These are phyloP conservation scores for Limtongozyma cylindracea DNA, from an alignment of 805 yeast species.

Conservation along the genomic window DNA sequence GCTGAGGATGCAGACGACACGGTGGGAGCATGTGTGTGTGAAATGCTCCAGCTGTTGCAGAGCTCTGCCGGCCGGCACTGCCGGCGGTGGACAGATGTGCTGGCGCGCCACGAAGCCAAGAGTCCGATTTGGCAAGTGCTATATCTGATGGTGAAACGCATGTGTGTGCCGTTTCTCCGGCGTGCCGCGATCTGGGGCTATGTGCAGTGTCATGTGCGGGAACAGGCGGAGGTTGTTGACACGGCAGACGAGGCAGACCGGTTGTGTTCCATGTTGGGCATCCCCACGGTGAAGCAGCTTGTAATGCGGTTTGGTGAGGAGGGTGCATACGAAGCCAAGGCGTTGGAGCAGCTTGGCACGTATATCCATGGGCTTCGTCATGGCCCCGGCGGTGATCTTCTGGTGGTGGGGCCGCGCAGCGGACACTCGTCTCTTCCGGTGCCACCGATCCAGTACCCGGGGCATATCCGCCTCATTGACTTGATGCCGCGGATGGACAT, in stretches of 20 bases:
- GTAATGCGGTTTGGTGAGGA: too few species aligned
- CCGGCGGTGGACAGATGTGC: background rate
- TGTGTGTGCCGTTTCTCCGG: conserved; percentile 40
- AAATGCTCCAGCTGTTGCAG: conserved; percentile 8
- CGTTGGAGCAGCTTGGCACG: too few species aligned
- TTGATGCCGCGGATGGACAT: conserved; percentile 44
- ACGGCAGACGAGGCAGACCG: conserved; percentile 23
- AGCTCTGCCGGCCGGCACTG: conserved; percentile 1
- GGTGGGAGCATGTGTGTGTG: too few species aligned
- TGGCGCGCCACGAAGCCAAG: conserved; percentile 1
- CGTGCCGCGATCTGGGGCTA: conserved; percentile 28
- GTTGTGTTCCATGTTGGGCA: conserved; percentile 20
- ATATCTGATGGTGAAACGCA: conserved; percentile 26
- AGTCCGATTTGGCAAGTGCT: conserved; percentile 12
- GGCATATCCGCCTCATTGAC: conserved; percentile 27
- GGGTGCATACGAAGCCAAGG: too few species aligned
- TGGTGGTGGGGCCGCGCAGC: too few species aligned
- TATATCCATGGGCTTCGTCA: too few species aligned
- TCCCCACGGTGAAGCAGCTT: conserved; percentile 11
- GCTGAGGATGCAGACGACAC: conserved; percentile 7
- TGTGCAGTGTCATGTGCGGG: conserved; percentile 22
- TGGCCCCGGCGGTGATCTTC: too few species aligned
- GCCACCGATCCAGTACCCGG: conserved; percentile 43
- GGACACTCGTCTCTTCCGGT: too few species aligned
- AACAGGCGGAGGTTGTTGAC: conserved; percentile 6